Percentiles rank a stretch among this genome's conserved stretches.
These are phyloP conservation scores for Cutaneotrichosporon cyanovorans DNA, from an alignment of 1,284 basidiomycete species.

Conservation along the genomic window DNA sequence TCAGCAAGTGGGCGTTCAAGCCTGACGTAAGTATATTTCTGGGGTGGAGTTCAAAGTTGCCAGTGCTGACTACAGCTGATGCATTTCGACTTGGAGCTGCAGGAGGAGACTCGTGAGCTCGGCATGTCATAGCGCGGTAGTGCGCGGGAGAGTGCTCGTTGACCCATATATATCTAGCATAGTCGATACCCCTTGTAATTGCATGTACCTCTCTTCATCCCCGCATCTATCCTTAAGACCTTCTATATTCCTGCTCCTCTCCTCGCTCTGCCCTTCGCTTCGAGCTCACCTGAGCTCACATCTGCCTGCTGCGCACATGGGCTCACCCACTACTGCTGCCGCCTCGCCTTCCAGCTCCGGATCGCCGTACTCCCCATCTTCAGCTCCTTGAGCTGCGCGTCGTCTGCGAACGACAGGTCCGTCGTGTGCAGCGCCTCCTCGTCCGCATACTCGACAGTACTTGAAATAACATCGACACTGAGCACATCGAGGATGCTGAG, in stretches of 20 bases:
- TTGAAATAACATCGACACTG: constrained; percentile 79
- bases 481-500: constrained; percentile 61
- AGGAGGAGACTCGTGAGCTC: constrained; percentile 24
- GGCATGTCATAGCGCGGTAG: constrained; percentile 4
- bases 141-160: not conserved
- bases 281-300: too few relatives aligned
- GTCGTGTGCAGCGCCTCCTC: constrained; percentile 10
- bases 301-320: too few relatives aligned
- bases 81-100: constrained; percentile 13
- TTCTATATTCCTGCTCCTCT: too few relatives aligned
- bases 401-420: constrained; percentile 47
- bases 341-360: constrained; percentile 62
- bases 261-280: constrained; percentile 1
- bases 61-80: constrained; percentile 17
- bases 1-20: constrained; percentile 41
- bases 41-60: not conserved
- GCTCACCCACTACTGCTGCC: too few relatives aligned
- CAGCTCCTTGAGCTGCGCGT: constrained; percentile 58
- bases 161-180: constrained; percentile 20
- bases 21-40: constrained; percentile 29
- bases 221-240: too few relatives aligned
- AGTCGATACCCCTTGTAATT: constrained; percentile 9
- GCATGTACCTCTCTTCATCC: too few relatives aligned
- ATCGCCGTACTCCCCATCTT: constrained; percentile 91
- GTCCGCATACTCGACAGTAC: constrained; percentile 38